These are phyloP conservation scores for Cucurbita pepo DNA, from an alignment of 306 rosid species.

Conservation along the genomic window DNA sequence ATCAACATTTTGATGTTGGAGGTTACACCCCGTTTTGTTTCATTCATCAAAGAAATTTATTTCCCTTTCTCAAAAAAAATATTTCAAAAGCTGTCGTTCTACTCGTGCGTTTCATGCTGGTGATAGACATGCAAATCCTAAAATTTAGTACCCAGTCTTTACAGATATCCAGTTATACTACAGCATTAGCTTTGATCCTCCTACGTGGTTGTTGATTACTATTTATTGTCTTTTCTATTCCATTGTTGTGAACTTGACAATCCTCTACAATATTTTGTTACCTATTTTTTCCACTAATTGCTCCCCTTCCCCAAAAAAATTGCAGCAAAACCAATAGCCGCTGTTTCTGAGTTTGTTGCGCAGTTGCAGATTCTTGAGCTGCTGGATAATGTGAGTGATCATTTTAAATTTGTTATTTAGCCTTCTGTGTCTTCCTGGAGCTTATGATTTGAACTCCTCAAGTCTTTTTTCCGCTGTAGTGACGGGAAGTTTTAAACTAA, in stretches of 20 bases:
- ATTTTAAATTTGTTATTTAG: background rate
- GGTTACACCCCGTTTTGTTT: background rate
- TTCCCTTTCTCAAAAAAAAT: background rate
- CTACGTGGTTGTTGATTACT: background rate
- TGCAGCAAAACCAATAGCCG: slow-evolving; percentile 60
- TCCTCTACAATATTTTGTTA: background rate
- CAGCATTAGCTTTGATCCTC: background rate
- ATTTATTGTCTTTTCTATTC: background rate
- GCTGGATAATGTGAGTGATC: slow-evolving; percentile 58
- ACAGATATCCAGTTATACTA: background rate
- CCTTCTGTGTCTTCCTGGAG: too few species aligned
- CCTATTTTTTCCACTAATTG: background rate
- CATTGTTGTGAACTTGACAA: background rate
- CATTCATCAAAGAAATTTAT: background rate
- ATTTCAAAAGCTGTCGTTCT: background rate
- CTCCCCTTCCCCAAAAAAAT: background rate
- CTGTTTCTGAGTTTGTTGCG: slow-evolving; percentile 67
- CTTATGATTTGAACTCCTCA: background rate
- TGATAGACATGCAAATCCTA: background rate
- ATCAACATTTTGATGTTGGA: background rate
- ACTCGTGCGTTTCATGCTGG: background rate
- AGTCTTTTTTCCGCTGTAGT: background rate
- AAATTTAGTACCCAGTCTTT: background rate
- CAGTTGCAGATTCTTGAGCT: slow-evolving; percentile 85
- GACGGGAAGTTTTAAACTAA: background rate